Conservation (phyloP, 768 basidiomycete genomes). For the Panus rudis region DNA sequence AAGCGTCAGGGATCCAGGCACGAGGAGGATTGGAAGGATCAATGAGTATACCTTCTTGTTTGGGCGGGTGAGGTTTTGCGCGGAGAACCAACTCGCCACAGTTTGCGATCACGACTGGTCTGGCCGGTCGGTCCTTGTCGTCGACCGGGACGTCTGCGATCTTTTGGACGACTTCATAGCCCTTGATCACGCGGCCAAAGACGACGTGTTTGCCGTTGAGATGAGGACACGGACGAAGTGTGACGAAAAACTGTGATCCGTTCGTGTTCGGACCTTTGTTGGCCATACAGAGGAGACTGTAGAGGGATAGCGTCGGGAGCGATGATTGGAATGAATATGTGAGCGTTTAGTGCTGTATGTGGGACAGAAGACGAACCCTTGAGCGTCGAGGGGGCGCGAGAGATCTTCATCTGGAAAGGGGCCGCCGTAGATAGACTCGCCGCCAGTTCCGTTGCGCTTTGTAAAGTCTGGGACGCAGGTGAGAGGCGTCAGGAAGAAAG, state of each 20-base stretch:
- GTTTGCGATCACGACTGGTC: conserved; percentile 61
- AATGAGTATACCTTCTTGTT: conserved; percentile 13
- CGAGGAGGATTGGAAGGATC: background rate
- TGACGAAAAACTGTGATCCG: conserved; percentile 83
- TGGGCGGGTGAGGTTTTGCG: conserved; percentile 25
- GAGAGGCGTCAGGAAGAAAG: background rate
- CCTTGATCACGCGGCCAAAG: conserved; percentile 44
- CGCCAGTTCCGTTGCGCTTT: conserved; percentile 71
- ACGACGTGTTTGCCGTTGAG: conserved; percentile 64
- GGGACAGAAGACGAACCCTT: conserved; percentile 37
- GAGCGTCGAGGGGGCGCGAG: conserved; percentile 50
- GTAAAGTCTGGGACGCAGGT: conserved; percentile 52
- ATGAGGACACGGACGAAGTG: conserved; percentile 68
- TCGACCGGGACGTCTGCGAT: conserved; percentile 65
- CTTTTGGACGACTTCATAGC: conserved; percentile 52
- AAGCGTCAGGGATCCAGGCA: conserved; percentile 8
- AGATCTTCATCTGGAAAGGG: conserved; percentile 77
- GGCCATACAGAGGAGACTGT: conserved; percentile 80
- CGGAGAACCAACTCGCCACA: conserved; percentile 83
- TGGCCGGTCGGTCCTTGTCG: conserved; percentile 64
- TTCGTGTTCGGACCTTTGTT: conserved; percentile 83
- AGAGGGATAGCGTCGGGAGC: background rate
- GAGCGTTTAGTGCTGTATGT: background rate
- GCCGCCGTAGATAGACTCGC: conserved; percentile 75
- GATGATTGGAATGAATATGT: background rate